Percentiles rank a stretch among this genome's conserved stretches.
Evolutionary conservation across 225 moss, liverwort and hornwort species (phyloP).

Genomic region (Neckera pumila): DNA sequence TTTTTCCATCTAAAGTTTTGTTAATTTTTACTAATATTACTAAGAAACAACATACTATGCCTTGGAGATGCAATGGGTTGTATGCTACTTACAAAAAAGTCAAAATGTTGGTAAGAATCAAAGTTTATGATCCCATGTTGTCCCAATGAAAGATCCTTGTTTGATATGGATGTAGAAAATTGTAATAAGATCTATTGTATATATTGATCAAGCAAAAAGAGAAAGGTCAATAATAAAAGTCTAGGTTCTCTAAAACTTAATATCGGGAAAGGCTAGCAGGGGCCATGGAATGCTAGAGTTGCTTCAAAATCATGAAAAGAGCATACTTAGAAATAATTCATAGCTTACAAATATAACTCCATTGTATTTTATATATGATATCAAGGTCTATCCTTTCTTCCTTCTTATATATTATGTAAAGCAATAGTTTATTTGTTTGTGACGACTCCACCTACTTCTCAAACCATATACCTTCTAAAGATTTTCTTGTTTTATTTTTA

Average conservation of each 20-base stretch:
- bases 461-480: accelerated
- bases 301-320: not conserved
- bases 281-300: not conserved
- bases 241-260: not conserved
- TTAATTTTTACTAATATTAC: no score
- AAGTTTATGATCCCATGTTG: not conserved
- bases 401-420: not conserved
- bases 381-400: not conserved
- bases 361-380: not conserved
- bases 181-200: not conserved
- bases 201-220: not conserved
- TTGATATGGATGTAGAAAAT: not conserved
- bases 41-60: not conserved
- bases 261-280: not conserved
- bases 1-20: not conserved
- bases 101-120: not conserved
- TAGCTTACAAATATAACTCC: not conserved
- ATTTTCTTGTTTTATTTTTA: no score
- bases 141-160: not conserved
- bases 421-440: not conserved
- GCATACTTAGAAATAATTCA: not conserved
- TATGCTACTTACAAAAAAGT: not conserved
- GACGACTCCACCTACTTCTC: not conserved
- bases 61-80: not conserved
- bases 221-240: not conserved